Base-by-base conservation (phyloP, 176 grass and related monocot genomes). In the maize (Zea mays) region DNA sequence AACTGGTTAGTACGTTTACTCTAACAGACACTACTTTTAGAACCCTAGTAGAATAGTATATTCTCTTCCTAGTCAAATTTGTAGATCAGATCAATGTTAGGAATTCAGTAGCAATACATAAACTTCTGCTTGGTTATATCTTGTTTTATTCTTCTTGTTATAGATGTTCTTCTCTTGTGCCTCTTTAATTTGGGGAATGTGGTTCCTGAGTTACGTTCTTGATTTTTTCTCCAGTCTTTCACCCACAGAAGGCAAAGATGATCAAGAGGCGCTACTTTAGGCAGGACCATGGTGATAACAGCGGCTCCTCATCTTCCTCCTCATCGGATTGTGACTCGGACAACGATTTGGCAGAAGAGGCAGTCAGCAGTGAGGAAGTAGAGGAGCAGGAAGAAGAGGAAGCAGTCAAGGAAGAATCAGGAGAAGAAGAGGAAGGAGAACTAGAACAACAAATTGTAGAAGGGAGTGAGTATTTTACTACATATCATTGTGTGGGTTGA, bases 201-300 rank as follows among this genome's bases (percentile, higher is more conserved):
- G 19, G 8, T 4, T 58, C 21, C 55, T 58, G n/a, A 58, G 2
- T 58, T 58, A 58, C 21, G 3, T 58, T 21, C 7, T 20, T 57
- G 54, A 20, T 9, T 57, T 57, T 2, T 57, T 57, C 55, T 58
- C 21, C 55, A 21, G 55, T 58, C n/a, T 20, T 58, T 58, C 55
- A n/a, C 40, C 66, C 9, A 0, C 33, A 19, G 47, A 15, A 44
- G 7, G 49, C 49, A 44, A 72, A 34, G 42, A 97, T 97, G 94
- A 93, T 97, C 59, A 97, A 97, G 84, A 80, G 93, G 82, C 85
- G 85, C 39, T 88, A 67, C 55, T 58, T 89, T 72, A 83, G 75
- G 90, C 80, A 88, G 54, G 93, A 58, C 51, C 90, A 90, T 7
- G 83, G 87, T 13, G 82, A 87, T 35, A 58, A 57, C 15, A 82